Conservation (phyloP, 169 alveolate species). For the Plasmodium vivax region DNA sequence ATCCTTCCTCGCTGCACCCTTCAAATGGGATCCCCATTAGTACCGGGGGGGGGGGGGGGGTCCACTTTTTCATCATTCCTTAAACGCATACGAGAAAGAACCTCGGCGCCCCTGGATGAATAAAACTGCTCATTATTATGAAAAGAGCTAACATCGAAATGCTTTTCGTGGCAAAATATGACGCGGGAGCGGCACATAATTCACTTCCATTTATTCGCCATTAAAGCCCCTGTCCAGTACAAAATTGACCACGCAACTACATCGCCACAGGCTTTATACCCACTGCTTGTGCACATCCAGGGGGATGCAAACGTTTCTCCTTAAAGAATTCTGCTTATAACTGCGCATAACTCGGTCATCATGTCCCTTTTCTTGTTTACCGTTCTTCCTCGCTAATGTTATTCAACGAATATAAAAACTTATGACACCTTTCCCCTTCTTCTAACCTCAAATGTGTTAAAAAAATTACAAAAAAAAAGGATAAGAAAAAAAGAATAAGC, state of each 20-base stretch:
- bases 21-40: neutral
- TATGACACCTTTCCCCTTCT: neutral
- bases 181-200: neutral
- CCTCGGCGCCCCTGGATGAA: neutral
- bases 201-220: neutral
- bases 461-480: neutral
- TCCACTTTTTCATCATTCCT: neutral
- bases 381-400: constrained; percentile 67
- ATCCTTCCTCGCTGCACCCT: neutral
- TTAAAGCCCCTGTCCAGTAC: neutral
- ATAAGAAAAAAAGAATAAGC: neutral
- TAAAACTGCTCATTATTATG: neutral
- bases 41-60: neutral
- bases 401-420: neutral
- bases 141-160: neutral
- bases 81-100: neutral
- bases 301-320: neutral
- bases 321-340: neutral
- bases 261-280: neutral
- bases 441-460: neutral
- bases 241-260: neutral
- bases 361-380: neutral
- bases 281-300: neutral
- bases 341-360: neutral
- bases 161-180: neutral